Evolutionary conservation across 2,329 filamentous ascomycete species (phyloP).

Genomic region (Fusarium irregulare): DNA sequence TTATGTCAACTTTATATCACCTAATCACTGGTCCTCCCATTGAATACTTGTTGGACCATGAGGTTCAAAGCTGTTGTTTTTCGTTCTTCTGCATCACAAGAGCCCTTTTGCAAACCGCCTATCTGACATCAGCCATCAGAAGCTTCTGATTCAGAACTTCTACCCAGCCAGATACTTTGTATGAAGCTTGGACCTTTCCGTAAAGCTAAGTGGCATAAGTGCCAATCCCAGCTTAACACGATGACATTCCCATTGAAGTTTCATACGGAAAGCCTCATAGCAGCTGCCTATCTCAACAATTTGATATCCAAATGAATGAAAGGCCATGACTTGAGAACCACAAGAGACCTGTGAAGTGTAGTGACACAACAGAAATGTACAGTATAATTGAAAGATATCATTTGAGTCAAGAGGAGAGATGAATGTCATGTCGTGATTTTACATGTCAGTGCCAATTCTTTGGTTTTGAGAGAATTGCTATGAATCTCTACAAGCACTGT

Average conservation of each 20-base stretch:
- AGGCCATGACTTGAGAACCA: neutral
- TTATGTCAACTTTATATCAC: slow-evolving; percentile 11
- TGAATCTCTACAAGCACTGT: neutral
- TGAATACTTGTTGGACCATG: neutral
- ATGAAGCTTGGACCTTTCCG: neutral
- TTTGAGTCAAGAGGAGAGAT: neutral
- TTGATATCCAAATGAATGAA: neutral
- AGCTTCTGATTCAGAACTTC: neutral
- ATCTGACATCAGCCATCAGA: neutral
- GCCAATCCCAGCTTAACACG: neutral
- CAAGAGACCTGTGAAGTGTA: neutral
- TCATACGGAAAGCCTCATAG: neutral
- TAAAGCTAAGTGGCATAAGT: neutral
- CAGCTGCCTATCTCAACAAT: neutral
- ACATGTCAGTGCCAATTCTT: neutral
- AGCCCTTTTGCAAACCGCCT: neutral
- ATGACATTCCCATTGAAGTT: neutral
- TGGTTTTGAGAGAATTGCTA: neutral
- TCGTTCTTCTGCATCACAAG: neutral
- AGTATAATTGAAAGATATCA: neutral
- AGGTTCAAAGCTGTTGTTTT: neutral
- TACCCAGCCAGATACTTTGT: neutral
- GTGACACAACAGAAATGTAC: neutral
- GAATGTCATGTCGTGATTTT: neutral
- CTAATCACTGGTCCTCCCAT: neutral